Conservation (phyloP, 2,329 filamentous ascomycete genomes). For the Sclerotinia borealis region DNA sequence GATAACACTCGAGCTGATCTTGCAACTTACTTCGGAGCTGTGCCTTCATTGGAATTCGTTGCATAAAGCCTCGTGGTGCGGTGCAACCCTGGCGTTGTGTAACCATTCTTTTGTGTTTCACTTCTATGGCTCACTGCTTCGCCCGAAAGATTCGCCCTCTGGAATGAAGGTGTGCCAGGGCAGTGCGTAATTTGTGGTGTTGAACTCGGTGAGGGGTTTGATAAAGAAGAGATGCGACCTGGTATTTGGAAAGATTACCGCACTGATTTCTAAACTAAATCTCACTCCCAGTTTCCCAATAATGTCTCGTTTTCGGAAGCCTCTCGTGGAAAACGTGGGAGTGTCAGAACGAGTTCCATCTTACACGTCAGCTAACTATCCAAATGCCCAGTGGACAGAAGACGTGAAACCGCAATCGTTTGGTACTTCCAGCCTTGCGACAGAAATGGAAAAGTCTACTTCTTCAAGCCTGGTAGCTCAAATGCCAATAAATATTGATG, state of each 20-base stretch:
- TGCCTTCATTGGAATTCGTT: not conserved
- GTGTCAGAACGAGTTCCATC: not conserved
- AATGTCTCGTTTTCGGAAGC: not conserved
- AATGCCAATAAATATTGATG: slow-evolving; percentile 3
- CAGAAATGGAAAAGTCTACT: not conserved
- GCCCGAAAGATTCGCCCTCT: not conserved
- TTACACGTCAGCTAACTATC: slow-evolving; percentile 6
- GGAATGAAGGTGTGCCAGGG: not conserved
- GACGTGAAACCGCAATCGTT: not conserved
- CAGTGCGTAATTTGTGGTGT: not conserved
- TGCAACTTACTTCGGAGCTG: not conserved
- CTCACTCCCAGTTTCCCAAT: not conserved
- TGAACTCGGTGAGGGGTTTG: not conserved
- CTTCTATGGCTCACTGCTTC: not conserved
- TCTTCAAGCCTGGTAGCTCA: not conserved
- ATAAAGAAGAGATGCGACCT: not conserved
- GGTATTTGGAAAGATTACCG: not conserved
- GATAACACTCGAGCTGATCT: not conserved
- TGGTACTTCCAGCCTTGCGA: not conserved
- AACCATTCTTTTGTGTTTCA: not conserved
- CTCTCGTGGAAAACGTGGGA: not conserved
- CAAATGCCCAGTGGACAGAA: not conserved
- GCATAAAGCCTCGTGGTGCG: not conserved
- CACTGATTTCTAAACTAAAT: not conserved
- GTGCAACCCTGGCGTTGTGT: not conserved